Evolutionary conservation across 2,329 filamentous ascomycete species (phyloP).

Genomic region (Lasiodiplodia gonubiensis): DNA sequence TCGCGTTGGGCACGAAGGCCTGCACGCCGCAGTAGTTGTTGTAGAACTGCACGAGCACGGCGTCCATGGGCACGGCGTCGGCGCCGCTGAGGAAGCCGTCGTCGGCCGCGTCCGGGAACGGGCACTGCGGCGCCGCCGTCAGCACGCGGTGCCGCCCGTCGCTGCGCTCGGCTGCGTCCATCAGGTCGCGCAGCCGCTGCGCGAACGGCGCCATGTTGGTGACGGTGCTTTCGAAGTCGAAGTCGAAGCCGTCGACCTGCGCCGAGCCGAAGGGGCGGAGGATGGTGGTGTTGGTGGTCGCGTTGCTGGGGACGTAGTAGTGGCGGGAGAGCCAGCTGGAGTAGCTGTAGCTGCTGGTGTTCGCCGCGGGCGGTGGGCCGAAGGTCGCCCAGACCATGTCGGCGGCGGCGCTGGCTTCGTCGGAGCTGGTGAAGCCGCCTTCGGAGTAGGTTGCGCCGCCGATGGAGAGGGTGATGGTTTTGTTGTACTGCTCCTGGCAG

Average conservation of each 20-base stretch:
- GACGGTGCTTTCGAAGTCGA: constrained; percentile 71
- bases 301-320: background rate
- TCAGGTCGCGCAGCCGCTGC: constrained; percentile 60
- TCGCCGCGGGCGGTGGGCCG: constrained; percentile 54
- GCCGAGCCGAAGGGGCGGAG: constrained; percentile 71
- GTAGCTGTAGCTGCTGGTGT: too few relatives aligned
- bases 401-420: constrained; percentile 52
- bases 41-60: constrained; percentile 70
- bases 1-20: constrained; percentile 54
- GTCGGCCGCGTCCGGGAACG: constrained; percentile 67
- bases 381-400: constrained; percentile 73
- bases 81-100: constrained; percentile 60
- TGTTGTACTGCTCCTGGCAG: constrained; percentile 68
- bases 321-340: too few relatives aligned
- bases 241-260: constrained; percentile 75
- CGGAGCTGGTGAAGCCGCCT: constrained; percentile 61
- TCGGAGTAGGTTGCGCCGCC: constrained; percentile 74
- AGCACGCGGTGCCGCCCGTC: constrained; percentile 61
- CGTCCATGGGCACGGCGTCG: constrained; percentile 60
- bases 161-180: constrained; percentile 55
- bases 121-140: constrained; percentile 71
- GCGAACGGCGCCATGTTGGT: constrained; percentile 68
- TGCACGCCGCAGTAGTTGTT: constrained; percentile 70
- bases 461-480: constrained; percentile 74
- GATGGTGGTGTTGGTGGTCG: constrained; percentile 47